These are phyloP conservation scores for Aspergillus sp. DNA, from an alignment of 2,329 filamentous ascomycete species.

Conservation along the genomic window DNA sequence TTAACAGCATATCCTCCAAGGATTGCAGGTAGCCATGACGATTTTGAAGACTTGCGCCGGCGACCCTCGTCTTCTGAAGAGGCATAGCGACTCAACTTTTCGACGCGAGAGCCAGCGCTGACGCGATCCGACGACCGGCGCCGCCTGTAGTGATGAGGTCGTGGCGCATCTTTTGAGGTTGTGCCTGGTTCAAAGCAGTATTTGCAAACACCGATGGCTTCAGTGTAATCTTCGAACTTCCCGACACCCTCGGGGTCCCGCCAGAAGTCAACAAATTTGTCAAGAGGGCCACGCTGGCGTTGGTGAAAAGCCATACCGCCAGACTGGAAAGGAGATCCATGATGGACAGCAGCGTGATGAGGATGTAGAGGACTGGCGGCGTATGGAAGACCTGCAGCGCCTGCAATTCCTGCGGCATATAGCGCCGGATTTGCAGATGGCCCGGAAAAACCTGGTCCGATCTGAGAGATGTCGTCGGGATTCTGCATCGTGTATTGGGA, in stretches of 20 bases:
- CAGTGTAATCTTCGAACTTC: slow-evolving; percentile 70
- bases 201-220: slow-evolving; percentile 68
- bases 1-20: slow-evolving; percentile 61
- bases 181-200: slow-evolving; percentile 67
- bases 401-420: slow-evolving; percentile 33
- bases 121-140: slow-evolving; percentile 54
- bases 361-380: slow-evolving; percentile 38
- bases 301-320: slow-evolving; percentile 54
- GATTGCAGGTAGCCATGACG: slow-evolving; percentile 60
- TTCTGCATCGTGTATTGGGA: slow-evolving; percentile 40
- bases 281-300: slow-evolving; percentile 60
- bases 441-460: slow-evolving; percentile 19
- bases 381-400: slow-evolving; percentile 41
- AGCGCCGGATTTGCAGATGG: slow-evolving; percentile 20
- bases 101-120: slow-evolving; percentile 53
- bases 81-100: slow-evolving; percentile 64
- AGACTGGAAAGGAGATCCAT: slow-evolving; percentile 32
- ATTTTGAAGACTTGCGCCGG: slow-evolving; percentile 51
- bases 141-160: slow-evolving; percentile 61
- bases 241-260: slow-evolving; percentile 67
- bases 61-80: slow-evolving; percentile 57
- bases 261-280: slow-evolving; percentile 63
- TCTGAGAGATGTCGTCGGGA: slow-evolving; percentile 28
- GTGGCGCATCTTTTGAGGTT: slow-evolving; percentile 60
- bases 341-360: slow-evolving; percentile 36